Evolutionary conservation across 2,329 filamentous ascomycete genomes (phyloP).

Genomic region (Ascochyta clinopodiicola): DNA sequence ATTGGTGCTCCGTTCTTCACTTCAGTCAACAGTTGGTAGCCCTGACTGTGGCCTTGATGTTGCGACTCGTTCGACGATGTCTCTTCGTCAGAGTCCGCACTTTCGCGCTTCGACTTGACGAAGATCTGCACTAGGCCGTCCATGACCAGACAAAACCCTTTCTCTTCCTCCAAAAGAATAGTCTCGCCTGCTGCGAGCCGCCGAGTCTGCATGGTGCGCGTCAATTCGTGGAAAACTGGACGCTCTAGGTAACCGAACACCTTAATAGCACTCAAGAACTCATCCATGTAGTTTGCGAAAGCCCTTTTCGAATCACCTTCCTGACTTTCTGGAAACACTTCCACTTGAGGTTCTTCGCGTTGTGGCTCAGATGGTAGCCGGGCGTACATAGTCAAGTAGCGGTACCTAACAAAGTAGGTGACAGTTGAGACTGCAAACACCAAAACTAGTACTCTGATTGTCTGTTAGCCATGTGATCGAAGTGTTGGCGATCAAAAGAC

Average conservation of each 20-base stretch:
- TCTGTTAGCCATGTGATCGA: conserved; percentile 33
- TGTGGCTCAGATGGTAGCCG: conserved; percentile 92
- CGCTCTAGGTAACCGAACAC: conserved; percentile 97
- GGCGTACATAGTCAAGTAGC: conserved; percentile 96
- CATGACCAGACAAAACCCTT: conserved; percentile 96
- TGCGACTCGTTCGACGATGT: conserved; percentile 62
- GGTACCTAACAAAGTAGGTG: conserved; percentile 93
- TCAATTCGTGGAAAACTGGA: conserved; percentile 96
- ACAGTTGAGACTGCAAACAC: conserved; percentile 79
- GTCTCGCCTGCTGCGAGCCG: conserved; percentile 97
- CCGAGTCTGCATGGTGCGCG: conserved; percentile 95
- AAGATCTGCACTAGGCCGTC: conserved; percentile 97
- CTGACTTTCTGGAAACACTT: conserved; percentile 91
- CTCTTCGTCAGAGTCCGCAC: conserved; percentile 54
- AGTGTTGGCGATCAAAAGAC: background rate
- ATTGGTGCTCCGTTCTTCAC: conserved; percentile 98
- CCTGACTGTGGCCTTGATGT: conserved; percentile 70
- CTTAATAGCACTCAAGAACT: conserved; percentile 98
- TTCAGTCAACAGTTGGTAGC: conserved; percentile 93
- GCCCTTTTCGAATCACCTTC: conserved; percentile 90
- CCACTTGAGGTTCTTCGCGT: conserved; percentile 92
- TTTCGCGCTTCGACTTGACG: conserved; percentile 78
- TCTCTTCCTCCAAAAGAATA: conserved; percentile 92
- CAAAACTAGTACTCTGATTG: conserved; percentile 65
- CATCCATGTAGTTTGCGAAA: conserved; percentile 93